A percentile compares a stretch with the other conserved stretches of the same genome.
Evolutionary conservation across 148 eudicot genomes (phyloP).

Genomic region (Silene conica): DNA sequence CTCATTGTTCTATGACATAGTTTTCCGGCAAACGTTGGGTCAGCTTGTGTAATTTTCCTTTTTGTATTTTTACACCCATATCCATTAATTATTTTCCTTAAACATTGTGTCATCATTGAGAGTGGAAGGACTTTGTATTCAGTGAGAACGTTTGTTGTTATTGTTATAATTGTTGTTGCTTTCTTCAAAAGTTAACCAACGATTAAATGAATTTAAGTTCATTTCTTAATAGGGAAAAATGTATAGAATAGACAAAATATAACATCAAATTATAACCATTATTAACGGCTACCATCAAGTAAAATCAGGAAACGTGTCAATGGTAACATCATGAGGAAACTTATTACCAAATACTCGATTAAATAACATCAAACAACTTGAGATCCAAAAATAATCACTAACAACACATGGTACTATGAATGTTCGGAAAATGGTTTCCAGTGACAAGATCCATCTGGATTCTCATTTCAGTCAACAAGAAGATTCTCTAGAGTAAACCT

Average conservation of each 20-base stretch:
- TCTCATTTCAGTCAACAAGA: neutral
- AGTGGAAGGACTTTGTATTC: neutral
- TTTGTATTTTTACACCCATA: neutral
- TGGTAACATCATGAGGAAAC: neutral
- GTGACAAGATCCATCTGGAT: conserved; percentile 6
- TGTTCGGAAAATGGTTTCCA: neutral
- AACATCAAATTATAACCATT: neutral
- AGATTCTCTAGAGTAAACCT: neutral
- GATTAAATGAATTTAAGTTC: neutral
- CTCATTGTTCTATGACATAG: neutral
- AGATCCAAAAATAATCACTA: neutral
- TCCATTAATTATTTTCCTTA: neutral
- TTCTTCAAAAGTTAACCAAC: neutral
- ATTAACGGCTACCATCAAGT: neutral
- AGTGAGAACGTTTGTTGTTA: neutral
- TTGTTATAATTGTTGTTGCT: neutral
- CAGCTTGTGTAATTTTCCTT: neutral
- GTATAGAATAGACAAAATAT: neutral
- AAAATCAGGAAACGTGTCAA: neutral
- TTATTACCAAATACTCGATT: neutral
- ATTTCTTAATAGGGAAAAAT: neutral
- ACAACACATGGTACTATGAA: neutral
- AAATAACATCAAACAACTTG: neutral
- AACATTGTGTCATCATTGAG: neutral
- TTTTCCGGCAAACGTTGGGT: neutral